Evolutionary conservation across 768 basidiomycete genomes (phyloP).

Genomic region (Rhodosporidiobolus sp.): DNA sequence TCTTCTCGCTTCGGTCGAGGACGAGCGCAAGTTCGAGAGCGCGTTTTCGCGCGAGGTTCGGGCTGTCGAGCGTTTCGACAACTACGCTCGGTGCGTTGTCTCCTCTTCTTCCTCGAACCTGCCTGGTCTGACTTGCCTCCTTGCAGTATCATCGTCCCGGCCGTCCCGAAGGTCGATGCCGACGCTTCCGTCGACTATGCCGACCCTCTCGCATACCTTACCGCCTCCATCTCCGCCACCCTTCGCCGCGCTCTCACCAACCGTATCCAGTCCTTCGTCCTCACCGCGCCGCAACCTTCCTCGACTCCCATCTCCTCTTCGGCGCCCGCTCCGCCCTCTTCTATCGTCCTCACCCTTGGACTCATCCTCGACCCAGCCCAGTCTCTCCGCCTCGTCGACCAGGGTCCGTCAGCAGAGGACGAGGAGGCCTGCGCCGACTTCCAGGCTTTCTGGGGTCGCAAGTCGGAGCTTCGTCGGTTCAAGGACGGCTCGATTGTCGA

Average conservation of each 20-base stretch:
- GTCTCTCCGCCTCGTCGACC: slow-evolving; percentile 83
- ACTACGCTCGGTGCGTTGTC: slow-evolving; percentile 24
- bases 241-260: slow-evolving; percentile 67
- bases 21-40: slow-evolving; percentile 39
- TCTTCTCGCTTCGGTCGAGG: slow-evolving; percentile 22
- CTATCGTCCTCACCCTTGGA: slow-evolving; percentile 63
- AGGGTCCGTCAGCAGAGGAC: slow-evolving; percentile 71
- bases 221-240: slow-evolving; percentile 44
- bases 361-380: slow-evolving; percentile 67
- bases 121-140: neutral
- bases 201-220: slow-evolving; percentile 34
- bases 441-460: slow-evolving; percentile 83
- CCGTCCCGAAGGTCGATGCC: slow-evolving; percentile 12
- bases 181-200: slow-evolving; percentile 33
- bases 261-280: slow-evolving; percentile 67
- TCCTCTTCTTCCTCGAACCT: neutral
- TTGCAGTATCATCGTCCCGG: slow-evolving; percentile 29
- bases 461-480: slow-evolving; percentile 88
- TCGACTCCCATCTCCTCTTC: neutral
- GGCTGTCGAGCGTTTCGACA: slow-evolving; percentile 30
- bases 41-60: slow-evolving; percentile 27
- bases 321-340: slow-evolving; percentile 46
- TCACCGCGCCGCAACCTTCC: slow-evolving; percentile 19
- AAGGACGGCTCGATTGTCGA: slow-evolving; percentile 90
- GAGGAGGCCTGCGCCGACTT: slow-evolving; percentile 61